These are phyloP conservation scores for Stygiomarasmius scandens DNA, from an alignment of 1,284 basidiomycete species.

Conservation along the genomic window DNA sequence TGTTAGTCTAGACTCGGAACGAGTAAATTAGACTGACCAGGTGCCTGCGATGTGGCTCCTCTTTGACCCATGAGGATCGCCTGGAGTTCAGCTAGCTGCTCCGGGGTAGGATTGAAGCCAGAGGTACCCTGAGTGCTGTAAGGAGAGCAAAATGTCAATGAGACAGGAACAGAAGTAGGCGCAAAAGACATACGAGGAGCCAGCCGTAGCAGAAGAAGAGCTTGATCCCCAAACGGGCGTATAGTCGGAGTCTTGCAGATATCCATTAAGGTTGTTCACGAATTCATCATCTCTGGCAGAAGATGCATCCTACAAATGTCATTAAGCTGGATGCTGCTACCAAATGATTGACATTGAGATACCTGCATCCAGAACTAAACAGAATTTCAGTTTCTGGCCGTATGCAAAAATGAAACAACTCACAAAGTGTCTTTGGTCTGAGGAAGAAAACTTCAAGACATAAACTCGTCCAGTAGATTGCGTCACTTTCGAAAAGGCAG, in stretches of 20 bases:
- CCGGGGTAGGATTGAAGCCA: conserved; percentile 45
- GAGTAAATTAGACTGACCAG: conserved; percentile 15
- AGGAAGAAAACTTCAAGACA: conserved; percentile 81
- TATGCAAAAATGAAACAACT: conserved; percentile 32
- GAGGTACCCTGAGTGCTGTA: conserved; percentile 15
- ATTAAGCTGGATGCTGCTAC: conserved; percentile 3
- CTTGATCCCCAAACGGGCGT: conserved; percentile 57
- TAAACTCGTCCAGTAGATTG: conserved; percentile 69
- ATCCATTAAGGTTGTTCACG: conserved; percentile 65
- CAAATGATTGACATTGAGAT: conserved; percentile 10
- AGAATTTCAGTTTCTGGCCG: conserved; percentile 9
- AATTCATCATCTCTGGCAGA: conserved; percentile 71
- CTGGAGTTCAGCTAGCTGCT: conserved; percentile 58
- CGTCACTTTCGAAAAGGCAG: conserved; percentile 69
- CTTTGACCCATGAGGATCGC: conserved; percentile 34
- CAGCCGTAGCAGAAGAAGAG: conserved; percentile 42
- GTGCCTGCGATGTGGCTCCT: conserved; percentile 11
- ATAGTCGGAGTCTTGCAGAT: conserved; percentile 66
- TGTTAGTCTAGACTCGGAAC: background rate
- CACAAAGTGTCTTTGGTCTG: conserved; percentile 80
- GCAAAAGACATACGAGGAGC: conserved; percentile 14
- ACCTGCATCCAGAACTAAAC: conserved; percentile 84
- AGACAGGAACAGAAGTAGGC: background rate
- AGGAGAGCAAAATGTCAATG: background rate
- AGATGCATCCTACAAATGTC: conserved; percentile 58